These are phyloP conservation scores for Arthrinium puccinioides DNA, from an alignment of 2,329 filamentous ascomycete species.

Conservation along the genomic window DNA sequence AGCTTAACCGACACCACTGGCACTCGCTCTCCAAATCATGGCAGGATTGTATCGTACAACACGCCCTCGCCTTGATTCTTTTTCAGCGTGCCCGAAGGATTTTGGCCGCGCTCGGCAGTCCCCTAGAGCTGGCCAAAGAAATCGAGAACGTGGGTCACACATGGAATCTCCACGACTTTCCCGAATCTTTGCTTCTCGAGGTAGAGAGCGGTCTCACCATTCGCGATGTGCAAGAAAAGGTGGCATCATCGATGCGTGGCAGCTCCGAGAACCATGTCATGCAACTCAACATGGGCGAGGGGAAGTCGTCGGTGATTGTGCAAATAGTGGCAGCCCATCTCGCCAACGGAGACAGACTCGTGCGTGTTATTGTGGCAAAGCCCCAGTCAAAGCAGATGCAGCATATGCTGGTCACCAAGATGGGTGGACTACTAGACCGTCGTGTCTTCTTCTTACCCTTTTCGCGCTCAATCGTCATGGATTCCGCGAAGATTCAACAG, in stretches of 20 bases:
- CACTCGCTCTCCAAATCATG: slow-evolving; percentile 21
- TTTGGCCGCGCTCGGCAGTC: slow-evolving; percentile 14
- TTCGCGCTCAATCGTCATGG: slow-evolving; percentile 38
- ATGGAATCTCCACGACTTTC: slow-evolving; percentile 44
- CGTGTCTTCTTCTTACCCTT: slow-evolving; percentile 53
- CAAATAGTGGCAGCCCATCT: slow-evolving; percentile 52
- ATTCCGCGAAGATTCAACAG: slow-evolving; percentile 13
- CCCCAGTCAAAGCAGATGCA: slow-evolving; percentile 55
- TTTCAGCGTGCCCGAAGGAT: slow-evolving; percentile 38
- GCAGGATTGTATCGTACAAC: slow-evolving; percentile 28
- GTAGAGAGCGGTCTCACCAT: slow-evolving; percentile 57
- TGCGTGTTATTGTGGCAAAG: slow-evolving; percentile 54
- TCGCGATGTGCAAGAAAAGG: slow-evolving; percentile 48
- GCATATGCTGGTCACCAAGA: slow-evolving; percentile 43
- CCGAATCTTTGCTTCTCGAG: slow-evolving; percentile 59
- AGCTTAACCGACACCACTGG: slow-evolving; percentile 21
- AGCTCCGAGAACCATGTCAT: slow-evolving; percentile 3
- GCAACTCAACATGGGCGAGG: slow-evolving; percentile 48
- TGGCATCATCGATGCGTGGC: slow-evolving; percentile 34
- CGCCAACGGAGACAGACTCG: slow-evolving; percentile 41
- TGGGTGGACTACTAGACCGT: slow-evolving; percentile 49
- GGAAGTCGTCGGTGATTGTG: slow-evolving; percentile 63
- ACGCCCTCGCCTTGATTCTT: slow-evolving; percentile 30
- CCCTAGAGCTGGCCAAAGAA: slow-evolving; percentile 30
- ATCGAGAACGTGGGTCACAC: slow-evolving; percentile 46